Base-by-base conservation (phyloP, 306 rosid species). In the Benincasa hispida region DNA sequence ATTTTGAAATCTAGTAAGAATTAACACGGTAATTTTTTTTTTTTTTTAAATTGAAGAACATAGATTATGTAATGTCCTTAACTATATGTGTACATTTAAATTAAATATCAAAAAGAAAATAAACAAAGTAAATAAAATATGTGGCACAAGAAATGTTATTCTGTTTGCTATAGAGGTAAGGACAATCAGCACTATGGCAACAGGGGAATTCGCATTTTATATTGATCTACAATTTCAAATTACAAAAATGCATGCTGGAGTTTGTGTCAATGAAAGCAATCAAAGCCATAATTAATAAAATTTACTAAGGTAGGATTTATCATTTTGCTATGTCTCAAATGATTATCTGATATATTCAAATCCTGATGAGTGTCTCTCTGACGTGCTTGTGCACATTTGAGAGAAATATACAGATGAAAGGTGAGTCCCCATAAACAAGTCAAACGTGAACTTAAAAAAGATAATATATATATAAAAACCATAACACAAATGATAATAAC, bases 1-100 rank as follows among this genome's bases (percentile, higher is more conserved):
- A 92, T 88, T 89, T 59, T 88, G 84, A 85, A 88, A 89, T 86
- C 97, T 94, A 79, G 25, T 35, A 78, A 39, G 35, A 77, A 79
- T 58, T 79, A 66, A 28, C 57, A 79, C 10, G 19, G 66, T 60
- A 56, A 66, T 32, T 32, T 32, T 32, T 32, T 32, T 32, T 32
- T 32, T 32, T 32, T 30, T 30, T 30, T 30, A 4, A 32, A 32
- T 5, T 32, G 5, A 32, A 32, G 5, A 32, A 32, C 35, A 32
- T 32, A 32, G 4, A 32, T 32, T 4, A 32, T 32, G 5, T 4
- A 32, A 32, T 32, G 35, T 3, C 35, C 35, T 32, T 32, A 32
- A 32, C 35, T 2, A 30, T 30, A 30, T 30, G 34, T 0, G 34
- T 30, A 30, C 34, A 30, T 30, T 30, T 30, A 30, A 2, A 30